Evolutionary conservation across 192 early-diverging fungal genomes (phyloP).

Genomic region (Backusella mclennaniae): DNA sequence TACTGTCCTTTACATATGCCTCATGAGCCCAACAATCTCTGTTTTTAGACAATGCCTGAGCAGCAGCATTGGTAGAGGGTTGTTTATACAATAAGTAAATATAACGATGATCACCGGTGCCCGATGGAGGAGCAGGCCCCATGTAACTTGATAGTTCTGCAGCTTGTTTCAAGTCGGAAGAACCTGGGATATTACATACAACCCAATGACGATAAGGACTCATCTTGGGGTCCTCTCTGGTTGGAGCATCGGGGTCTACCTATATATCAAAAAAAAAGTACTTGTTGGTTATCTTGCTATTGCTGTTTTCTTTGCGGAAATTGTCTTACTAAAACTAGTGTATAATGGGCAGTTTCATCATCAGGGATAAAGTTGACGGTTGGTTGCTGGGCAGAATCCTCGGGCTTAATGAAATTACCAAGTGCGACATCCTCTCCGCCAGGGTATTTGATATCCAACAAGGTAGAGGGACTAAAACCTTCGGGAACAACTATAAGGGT

Average conservation of each 20-base stretch:
- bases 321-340: constrained; percentile 24
- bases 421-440: constrained; percentile 29
- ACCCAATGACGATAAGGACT: constrained; percentile 59
- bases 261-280: constrained; percentile 11
- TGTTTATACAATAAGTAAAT: constrained; percentile 59
- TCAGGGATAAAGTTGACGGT: constrained; percentile 22
- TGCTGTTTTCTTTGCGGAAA: neutral
- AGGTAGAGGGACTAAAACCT: constrained; percentile 12
- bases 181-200: constrained; percentile 49
- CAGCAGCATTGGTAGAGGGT: constrained; percentile 13
- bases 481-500: constrained; percentile 5
- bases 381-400: constrained; percentile 17
- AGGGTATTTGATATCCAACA: constrained; percentile 27
- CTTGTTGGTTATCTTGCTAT: neutral
- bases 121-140: constrained; percentile 49
- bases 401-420: constrained; percentile 19
- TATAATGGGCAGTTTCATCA: constrained; percentile 21
- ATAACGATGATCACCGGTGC: constrained; percentile 58
- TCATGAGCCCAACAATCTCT: constrained; percentile 41
- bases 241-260: constrained; percentile 61
- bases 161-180: neutral
- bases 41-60: constrained; percentile 15
- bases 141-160: constrained; percentile 38
- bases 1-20: constrained; percentile 19
- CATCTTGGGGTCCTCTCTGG: constrained; percentile 36